Evolutionary conservation across 169 alveolate genomes (phyloP), one percentile per base, ranked within the genome.

Genomic region (Cryptosporidium bovis): DNA sequence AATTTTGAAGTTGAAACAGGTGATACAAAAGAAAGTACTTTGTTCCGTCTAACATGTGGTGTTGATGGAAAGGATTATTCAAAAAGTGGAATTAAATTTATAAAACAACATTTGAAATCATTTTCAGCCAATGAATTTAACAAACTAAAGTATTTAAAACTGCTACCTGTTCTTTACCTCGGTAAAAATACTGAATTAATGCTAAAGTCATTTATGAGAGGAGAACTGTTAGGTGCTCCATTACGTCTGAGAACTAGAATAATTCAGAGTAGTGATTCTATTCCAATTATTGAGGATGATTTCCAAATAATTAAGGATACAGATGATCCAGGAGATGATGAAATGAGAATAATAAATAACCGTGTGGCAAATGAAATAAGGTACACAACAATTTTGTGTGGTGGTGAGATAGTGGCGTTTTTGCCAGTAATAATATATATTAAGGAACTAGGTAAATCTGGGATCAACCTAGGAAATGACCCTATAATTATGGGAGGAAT

Each of bases 211-310:
- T 77, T 40, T 46, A 77, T 40, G 20, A 53, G 18, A 13, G 87
- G 87, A 7, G 87, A 77, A 18, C 33, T 77, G 24, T 60, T 77
- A 34, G 71, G 71, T 1, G 65, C 87, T 20, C 87, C 87, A 40
- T 44, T 77, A 24, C 50, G 87, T 29, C 51, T 77, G 31, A 77
- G 87, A 77, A 15, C 18, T 5, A 77, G 87, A 77, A 36, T 77
- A 56, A 31, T 16, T 34, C 40, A 77, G 15, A 60, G 29, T 20
- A 36, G 27, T 6, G 33, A 46, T 44, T 34, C 48, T 12, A 77
- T 77, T 29, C 87, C 60, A 44, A 36, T 77, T 12, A 77, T 77
- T 44, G 87, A 77, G n/a, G 87, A 77, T 40, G 87, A 77, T 48
- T 62, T 60, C 36, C 7, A 3, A 13, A 55, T 69, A 50, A n/a